These are phyloP conservation scores for Auriscalpium orientale DNA, from an alignment of 768 basidiomycete species.

Conservation along the genomic window DNA sequence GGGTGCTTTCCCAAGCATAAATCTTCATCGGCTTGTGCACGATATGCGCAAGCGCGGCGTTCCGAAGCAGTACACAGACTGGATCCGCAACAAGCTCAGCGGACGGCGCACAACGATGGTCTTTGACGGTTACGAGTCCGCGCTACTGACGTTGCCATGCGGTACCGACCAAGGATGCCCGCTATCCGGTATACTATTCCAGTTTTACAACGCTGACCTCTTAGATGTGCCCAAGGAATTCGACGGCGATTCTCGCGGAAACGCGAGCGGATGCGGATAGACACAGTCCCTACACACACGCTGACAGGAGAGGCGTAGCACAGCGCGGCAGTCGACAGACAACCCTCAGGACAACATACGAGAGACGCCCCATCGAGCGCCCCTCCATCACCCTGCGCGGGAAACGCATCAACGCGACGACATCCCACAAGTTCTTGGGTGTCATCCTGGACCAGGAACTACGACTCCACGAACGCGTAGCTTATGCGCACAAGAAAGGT, in stretches of 20 bases:
- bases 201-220: conserved; percentile 1
- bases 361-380: not conserved
- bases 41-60: conserved; percentile 24
- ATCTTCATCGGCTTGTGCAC: conserved; percentile 23
- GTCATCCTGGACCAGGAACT: conserved; percentile 24
- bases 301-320: conserved; percentile 11
- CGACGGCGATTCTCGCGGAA: conserved; percentile 11
- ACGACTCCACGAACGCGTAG: conserved; percentile 16
- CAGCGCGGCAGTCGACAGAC: not conserved
- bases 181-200: not conserved
- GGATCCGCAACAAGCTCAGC: conserved; percentile 5
- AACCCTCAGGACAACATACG: not conserved
- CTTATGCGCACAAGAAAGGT: conserved; percentile 18
- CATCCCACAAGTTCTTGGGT: conserved; percentile 23
- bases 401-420: not conserved
- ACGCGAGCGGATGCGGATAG: not conserved
- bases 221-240: not conserved
- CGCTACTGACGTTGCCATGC: not conserved
- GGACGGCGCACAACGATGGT: conserved; percentile 5
- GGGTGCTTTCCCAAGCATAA: conserved; percentile 35
- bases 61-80: conserved; percentile 19
- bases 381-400: not conserved
- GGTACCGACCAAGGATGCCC: conserved; percentile 1
- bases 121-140: conserved; percentile 14
- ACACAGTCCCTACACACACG: conserved; percentile 7